phyloP scores from a whole-genome alignment of 2,329 filamentous ascomycete genomes.

The Achaetomium macrosporum region DNA sequence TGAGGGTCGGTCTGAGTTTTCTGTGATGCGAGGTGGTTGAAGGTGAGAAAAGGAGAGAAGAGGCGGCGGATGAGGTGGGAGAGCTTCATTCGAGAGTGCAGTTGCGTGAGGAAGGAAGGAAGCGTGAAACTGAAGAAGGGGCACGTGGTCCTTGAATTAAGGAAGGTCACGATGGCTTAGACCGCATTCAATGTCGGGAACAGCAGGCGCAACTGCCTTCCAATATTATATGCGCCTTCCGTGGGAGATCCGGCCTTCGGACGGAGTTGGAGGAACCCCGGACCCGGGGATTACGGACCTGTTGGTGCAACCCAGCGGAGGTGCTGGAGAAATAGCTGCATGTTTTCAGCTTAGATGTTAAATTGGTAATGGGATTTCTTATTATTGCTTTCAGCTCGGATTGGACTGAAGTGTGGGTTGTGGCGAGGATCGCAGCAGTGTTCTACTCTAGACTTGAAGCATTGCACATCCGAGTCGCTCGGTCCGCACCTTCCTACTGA shows the following conservation, averaged over 20 bases:
- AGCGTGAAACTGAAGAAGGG: background rate
- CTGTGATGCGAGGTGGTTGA: constrained; percentile 8
- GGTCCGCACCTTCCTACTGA: too few species aligned
- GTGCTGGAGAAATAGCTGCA: background rate
- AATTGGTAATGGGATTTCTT: too few species aligned
- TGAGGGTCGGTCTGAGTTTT: constrained; percentile 12
- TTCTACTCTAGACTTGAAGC: too few species aligned
- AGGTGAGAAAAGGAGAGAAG: constrained; percentile 19
- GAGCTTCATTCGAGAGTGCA: constrained; percentile 18
- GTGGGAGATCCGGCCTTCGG: constrained; percentile 17
- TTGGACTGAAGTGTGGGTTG: too few species aligned
- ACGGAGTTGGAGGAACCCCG: constrained; percentile 28
- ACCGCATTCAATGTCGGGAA: background rate
- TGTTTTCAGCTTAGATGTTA: too few species aligned
- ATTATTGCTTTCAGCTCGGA: too few species aligned
- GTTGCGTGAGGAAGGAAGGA: background rate
- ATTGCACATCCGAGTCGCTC: too few species aligned
- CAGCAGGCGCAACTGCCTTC: background rate
- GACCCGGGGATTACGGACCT: constrained; percentile 20
- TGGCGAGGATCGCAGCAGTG: too few species aligned
- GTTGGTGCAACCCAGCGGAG: constrained; percentile 8
- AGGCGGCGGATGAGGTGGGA: constrained; percentile 21
- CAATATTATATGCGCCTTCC: background rate
- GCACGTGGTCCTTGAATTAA: background rate
- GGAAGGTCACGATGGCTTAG: background rate